Evolutionary conservation across 768 basidiomycete species (phyloP).

Genomic region (Macrocybe gigantea): DNA sequence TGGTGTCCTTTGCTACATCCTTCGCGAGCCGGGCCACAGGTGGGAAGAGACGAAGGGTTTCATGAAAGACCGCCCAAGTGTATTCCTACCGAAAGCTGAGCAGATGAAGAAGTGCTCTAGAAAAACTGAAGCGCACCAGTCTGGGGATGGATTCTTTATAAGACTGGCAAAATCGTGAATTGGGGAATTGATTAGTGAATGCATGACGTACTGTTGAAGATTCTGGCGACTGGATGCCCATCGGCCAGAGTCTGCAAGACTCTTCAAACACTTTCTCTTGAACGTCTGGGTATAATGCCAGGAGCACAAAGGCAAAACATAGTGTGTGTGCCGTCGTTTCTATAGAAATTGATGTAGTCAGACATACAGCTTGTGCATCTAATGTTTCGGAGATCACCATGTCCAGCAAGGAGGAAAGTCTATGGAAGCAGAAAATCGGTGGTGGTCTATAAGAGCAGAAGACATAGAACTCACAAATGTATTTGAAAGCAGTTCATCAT

Average conservation of each 20-base stretch:
- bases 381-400: conserved; percentile 24
- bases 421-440: conserved; percentile 9
- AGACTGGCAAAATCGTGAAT: conserved; percentile 17
- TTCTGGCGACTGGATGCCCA: conserved; percentile 18
- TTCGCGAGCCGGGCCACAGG: conserved; percentile 29
- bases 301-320: conserved; percentile 32
- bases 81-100: conserved; percentile 27
- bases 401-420: conserved; percentile 45
- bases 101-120: not conserved
- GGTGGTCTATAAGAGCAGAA: not conserved
- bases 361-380: not conserved
- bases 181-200: not conserved
- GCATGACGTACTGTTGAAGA: conserved; percentile 20
- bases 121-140: conserved; percentile 20
- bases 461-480: conserved; percentile 32
- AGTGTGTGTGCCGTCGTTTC: conserved; percentile 44
- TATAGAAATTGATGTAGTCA: conserved; percentile 8
- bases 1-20: conserved; percentile 25
- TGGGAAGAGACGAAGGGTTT: conserved; percentile 41
- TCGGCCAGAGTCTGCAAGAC: conserved; percentile 31
- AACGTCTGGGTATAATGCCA: conserved; percentile 45
- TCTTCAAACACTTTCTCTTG: conserved; percentile 44
- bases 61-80: conserved; percentile 35
- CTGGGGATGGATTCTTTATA: conserved; percentile 32
- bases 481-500: conserved; percentile 42